Evolutionary conservation across 2,329 filamentous ascomycete species (phyloP).

Genomic region (Cladophialophora exuberans): DNA sequence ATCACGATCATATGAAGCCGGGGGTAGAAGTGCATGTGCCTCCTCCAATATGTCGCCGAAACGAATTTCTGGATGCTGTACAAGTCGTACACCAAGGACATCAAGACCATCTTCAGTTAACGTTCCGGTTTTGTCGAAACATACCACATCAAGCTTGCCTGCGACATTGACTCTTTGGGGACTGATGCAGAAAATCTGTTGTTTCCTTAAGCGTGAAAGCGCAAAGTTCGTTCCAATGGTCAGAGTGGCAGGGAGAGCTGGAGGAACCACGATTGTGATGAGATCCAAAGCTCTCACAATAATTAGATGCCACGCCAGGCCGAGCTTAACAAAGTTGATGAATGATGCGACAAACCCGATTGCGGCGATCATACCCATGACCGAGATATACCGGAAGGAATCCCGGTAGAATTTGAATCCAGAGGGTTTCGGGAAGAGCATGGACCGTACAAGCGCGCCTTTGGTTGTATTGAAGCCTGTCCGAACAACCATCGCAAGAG

Average conservation of each 20-base stretch:
- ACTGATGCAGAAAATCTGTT: constrained; percentile 96
- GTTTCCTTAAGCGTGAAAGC: constrained; percentile 78
- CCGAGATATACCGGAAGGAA: constrained; percentile 95
- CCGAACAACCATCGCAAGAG: constrained; percentile 85
- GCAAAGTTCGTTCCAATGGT: constrained; percentile 98
- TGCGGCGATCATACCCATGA: constrained; percentile 86
- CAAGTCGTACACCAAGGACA: constrained; percentile 83
- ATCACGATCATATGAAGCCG: constrained; percentile 59
- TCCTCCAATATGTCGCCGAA: constrained; percentile 76
- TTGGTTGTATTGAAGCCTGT: constrained; percentile 99
- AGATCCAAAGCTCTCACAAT: constrained; percentile 89
- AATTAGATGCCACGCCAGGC: constrained; percentile 85
- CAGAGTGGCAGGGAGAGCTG: constrained; percentile 88
- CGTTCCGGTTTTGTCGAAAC: constrained; percentile 99
- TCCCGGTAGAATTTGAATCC: constrained; percentile 99
- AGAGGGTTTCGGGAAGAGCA: constrained; percentile 97
- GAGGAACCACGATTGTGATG: constrained; percentile 96
- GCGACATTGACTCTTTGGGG: constrained; percentile 96
- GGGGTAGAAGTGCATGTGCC: constrained; percentile 61
- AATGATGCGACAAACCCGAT: constrained; percentile 90
- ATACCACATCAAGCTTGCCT: constrained; percentile 93
- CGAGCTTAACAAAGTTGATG: constrained; percentile 86
- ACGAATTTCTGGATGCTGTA: constrained; percentile 62
- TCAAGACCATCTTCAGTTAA: constrained; percentile 95
- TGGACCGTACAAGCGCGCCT: constrained; percentile 90